Base-by-base conservation (phyloP, 441 rosid species). In the Gossypium trilobum region DNA sequence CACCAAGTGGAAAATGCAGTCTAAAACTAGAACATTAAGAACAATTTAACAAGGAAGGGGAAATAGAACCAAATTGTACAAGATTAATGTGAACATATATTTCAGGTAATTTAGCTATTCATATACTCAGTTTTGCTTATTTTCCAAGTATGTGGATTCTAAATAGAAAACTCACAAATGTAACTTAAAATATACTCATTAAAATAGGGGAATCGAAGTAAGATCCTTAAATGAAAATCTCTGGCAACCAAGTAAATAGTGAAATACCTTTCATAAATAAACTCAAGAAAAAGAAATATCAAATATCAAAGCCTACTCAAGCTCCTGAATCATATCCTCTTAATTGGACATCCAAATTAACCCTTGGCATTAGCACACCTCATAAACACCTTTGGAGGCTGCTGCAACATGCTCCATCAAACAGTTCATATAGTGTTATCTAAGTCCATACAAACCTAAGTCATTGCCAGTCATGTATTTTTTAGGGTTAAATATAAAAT, bases 1-100 rank as follows among this genome's bases (percentile, higher is more conserved):
- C 59, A 22, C 44, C 48, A 27, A 42, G 44, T 33, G 76, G 23
- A 63, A 68, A 36, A 66, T 70, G 44, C 14, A 67, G 60, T 54
- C 27, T 39, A 51, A 61, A 51, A 25, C 51, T 55, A 20, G 5
- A 62, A 56, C 1, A 22, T 60, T 19, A 62, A 20, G 56, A 71
- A 62, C 6, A 20, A 55, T 19, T 70, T 61, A 23, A 68, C 42
- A 63, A 54, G 52, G 29, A 11, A 72, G 4, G 22, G 55, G 27
- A 56, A 56, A 51, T 56, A 27, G 16, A 63, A 63, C 7, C 19
- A 9, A 69, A 31, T 64, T 22, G 60, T 13, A 14, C 36, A 13
- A 50, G 60, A 20, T 59, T 56, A 11, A 23, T 36, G 7, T n/a
- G 31, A 64, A 20, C 36, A 61, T 13, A 58, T 25, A 27, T 23